Evolutionary conservation across 345 rosid genomes (phyloP), one percentile per base, ranked within the genome.

Genomic region (Moricandia arvensis): DNA sequence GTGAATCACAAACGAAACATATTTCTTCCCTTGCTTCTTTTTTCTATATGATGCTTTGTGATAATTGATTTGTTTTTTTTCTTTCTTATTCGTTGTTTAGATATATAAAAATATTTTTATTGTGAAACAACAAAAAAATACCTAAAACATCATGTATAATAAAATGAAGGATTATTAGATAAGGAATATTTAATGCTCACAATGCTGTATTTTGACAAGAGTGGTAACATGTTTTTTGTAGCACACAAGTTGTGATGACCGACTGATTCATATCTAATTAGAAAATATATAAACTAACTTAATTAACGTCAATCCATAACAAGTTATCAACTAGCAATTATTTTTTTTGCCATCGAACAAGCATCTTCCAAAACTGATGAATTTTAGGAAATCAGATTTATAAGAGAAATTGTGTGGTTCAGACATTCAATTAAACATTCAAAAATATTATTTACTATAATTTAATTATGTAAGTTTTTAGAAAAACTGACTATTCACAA

Each of bases 1-100:
- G 59, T 80, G 69, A 80, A 60, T 11, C 18, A 47, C 34, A 15
- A 47, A 27, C 59, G n/a, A 30, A 55, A n/a, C 41, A 63, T 43
- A 24, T 30, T 63, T 47, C 37, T 63, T 47, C 37, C 57, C 18
- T 45, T 45, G 18, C 18, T 45, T 45, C 5, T 47, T 43, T 21
- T 21, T 21, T 21, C 24, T 59, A 59, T 21, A 31, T 67, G 72
- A 38, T 9, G 59, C 34, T 57, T 58, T 43, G 51, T 47, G 24
- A 26, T 61, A 68, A 11, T 35, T 17, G 29, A 49, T 68, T 31
- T 49, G 9, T 18, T 16, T 60, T 4, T 33, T 17, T 33, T 16
- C 43, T 11, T 4, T 27, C 7, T 53, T 13, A 12, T 38, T 6
- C n/a, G 24, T 69, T 13, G 54, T 37, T n/a, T n/a, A n/a, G n/a